Evolutionary conservation across 345 rosid genomes (phyloP).

Genomic region (Populus simonii): DNA sequence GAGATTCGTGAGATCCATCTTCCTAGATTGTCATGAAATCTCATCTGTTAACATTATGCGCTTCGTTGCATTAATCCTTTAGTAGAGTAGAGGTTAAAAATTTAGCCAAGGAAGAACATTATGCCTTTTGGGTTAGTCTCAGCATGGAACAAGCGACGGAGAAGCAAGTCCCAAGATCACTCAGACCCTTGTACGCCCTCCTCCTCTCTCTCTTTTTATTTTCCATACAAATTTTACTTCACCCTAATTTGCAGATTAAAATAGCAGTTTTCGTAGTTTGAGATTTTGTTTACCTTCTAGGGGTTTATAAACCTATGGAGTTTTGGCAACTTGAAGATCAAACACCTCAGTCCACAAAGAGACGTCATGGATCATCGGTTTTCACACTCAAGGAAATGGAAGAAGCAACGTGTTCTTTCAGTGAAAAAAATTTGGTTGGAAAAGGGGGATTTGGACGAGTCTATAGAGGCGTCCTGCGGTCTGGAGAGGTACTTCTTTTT

Average conservation of each 20-base stretch:
- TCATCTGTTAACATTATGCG: conserved; percentile 10
- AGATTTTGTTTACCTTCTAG: conserved; percentile 37
- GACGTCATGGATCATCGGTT: conserved; percentile 58
- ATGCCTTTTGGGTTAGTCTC: conserved; percentile 90
- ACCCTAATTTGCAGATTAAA: background rate
- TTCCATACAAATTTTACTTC: background rate
- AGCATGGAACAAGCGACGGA: conserved; percentile 91
- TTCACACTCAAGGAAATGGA: conserved; percentile 92
- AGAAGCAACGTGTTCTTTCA: conserved; percentile 70
- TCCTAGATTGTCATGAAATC: conserved; percentile 6
- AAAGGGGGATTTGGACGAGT: conserved; percentile 95
- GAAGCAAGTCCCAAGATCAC: conserved; percentile 80
- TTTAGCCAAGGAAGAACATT: background rate
- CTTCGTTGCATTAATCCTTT: conserved; percentile 10
- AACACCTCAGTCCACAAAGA: conserved; percentile 43
- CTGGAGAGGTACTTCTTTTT: conserved; percentile 67
- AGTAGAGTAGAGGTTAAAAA: conserved; percentile 7
- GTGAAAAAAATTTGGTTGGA: conserved; percentile 67
- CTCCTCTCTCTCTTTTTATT: conserved; percentile 14
- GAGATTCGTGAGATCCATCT: background rate
- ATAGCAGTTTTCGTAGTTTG: background rate
- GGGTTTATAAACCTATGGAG: conserved; percentile 70
- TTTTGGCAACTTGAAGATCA: conserved; percentile 69
- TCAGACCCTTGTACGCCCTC: conserved; percentile 74
- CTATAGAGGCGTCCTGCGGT: conserved; percentile 69